Base-by-base conservation (phyloP, 1,139 yeast genomes). In the Candida gigantensis region DNA sequence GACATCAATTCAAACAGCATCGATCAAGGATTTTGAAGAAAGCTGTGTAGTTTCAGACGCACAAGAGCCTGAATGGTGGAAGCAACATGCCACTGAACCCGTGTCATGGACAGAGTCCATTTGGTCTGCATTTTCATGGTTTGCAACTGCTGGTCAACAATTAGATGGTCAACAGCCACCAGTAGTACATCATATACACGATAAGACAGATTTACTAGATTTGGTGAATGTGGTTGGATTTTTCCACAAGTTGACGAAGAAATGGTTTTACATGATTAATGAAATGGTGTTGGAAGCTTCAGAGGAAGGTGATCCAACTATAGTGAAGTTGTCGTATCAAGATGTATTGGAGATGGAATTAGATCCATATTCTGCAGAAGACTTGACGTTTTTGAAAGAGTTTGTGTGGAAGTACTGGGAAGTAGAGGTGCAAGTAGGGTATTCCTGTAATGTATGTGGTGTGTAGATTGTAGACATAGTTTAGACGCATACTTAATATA, bases 111-210 rank as follows among this genome's bases (percentile, higher is more conserved):
- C 72, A 30, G 87, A 83, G 50, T 71, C 75, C 35, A 64, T 83
- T 1, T 81, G 88, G 81, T 76, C 79, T 41, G 88, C 90, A 0
- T 72, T 85, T 42, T 70, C 84, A 26, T 84, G 92, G 88, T 84
- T 89, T 83, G 90, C 92, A 2, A 78, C 87, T 23, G 94, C 95
- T 2, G 95, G 95, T 4, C 82, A 76, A 16, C 41, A 42, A 31
- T 24, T 38, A 15, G 32, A 35, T 13, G 28, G 14, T n/a, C n/a
- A n/a, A 5, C 29, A 21, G 13, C 26, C 20, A 5, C 29, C 23
- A 10, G 20, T 24, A 13, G 20, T 15, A 5, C 20, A 6, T 4
- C 30, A 19, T 13, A 24, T 17, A 3, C 32, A 18, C 2, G 33
- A 32, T 16, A 28, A 43, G 13, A 31, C 40, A 28, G 49, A 44